phyloP scores from a whole-genome alignment of 257 asterid genomes.

The Marsdenia floribunda region DNA sequence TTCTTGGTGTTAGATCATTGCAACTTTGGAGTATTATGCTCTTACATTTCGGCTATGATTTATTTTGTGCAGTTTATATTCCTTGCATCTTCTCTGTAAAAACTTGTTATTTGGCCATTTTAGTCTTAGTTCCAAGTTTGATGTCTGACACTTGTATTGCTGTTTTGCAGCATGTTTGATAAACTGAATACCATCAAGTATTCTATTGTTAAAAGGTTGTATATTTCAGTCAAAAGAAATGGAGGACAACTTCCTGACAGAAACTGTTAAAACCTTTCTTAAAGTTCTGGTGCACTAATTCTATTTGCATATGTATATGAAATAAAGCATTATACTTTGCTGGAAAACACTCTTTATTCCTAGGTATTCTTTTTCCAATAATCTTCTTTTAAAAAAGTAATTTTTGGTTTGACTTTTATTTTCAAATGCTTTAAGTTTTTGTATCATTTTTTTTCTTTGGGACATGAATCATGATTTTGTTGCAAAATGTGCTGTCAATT shows the following conservation, averaged over 20 bases:
- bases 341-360: background rate
- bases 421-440: background rate
- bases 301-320: background rate
- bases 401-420: background rate
- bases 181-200: constrained; percentile 3
- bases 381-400: background rate
- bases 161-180: background rate
- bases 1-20: background rate
- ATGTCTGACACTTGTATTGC: background rate
- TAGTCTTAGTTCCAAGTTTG: background rate
- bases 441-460: background rate
- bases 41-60: background rate
- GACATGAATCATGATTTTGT: background rate
- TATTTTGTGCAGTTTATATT: background rate
- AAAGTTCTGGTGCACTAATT: background rate
- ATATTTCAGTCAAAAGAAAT: background rate
- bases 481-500: background rate
- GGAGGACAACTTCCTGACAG: background rate
- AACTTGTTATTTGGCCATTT: background rate
- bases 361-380: background rate
- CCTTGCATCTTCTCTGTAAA: background rate
- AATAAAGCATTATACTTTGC: background rate
- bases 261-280: background rate
- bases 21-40: background rate
- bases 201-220: background rate